A percentile compares a stretch with the other conserved stretches of the same genome.
These are phyloP conservation scores for Aureobasidium sp. DNA, from an alignment of 2,329 filamentous ascomycete genomes.

Conservation along the genomic window DNA sequence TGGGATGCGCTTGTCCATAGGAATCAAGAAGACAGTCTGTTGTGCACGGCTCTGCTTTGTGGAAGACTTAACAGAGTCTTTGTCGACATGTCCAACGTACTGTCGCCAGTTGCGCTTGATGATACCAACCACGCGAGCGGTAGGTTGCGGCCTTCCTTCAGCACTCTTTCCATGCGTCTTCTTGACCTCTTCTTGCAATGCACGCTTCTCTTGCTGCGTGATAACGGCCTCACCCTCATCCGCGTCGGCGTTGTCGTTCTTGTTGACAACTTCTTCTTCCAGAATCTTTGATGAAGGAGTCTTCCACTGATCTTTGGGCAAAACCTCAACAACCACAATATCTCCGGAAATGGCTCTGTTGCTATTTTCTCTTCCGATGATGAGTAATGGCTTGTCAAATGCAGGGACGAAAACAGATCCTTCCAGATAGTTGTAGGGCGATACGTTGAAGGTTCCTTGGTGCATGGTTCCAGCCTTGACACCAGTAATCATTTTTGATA, in stretches of 20 bases:
- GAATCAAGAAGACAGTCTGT: conserved; percentile 88
- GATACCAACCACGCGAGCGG: conserved; percentile 83
- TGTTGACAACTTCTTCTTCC: conserved; percentile 85
- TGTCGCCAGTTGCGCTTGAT: conserved; percentile 97
- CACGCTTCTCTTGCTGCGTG: conserved; percentile 78
- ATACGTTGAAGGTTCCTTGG: conserved; percentile 92
- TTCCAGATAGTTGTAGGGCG: conserved; percentile 95
- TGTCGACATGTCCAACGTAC: conserved; percentile 92
- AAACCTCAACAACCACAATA: conserved; percentile 82
- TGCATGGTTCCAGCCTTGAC: conserved; percentile 83
- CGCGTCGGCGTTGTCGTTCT: conserved; percentile 85
- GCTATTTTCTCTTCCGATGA: conserved; percentile 91
- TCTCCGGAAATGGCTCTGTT: conserved; percentile 91
- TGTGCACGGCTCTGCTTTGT: conserved; percentile 73
- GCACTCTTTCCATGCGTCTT: conserved; percentile 68
- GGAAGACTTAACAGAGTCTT: conserved; percentile 68
- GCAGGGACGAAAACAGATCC: conserved; percentile 83
- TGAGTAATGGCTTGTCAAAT: conserved; percentile 80
- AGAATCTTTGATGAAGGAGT: conserved; percentile 91
- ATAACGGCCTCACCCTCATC: conserved; percentile 68
- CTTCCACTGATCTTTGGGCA: conserved; percentile 96
- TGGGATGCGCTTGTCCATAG: conserved; percentile 96
- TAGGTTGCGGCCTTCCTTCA: conserved; percentile 78
- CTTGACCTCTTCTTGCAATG: conserved; percentile 85
- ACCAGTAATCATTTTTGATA: conserved; percentile 91